Evolutionary conservation across 441 rosid genomes (phyloP), one percentile per base, ranked within the genome.

Genomic region (Adansonia madagascariensis): DNA sequence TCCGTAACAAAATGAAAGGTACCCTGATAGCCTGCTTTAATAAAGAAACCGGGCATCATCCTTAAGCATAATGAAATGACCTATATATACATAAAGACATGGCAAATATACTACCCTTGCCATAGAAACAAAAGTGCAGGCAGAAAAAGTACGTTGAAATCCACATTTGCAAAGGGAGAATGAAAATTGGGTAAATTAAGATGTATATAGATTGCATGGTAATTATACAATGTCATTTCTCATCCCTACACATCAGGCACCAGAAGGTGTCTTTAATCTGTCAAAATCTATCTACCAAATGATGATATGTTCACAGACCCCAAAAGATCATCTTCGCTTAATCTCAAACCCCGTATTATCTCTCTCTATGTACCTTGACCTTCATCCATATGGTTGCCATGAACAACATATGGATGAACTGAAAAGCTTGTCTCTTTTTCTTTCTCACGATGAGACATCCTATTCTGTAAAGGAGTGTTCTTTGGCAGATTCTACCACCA

Each of bases 401-500:
- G 55, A 64, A 73, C 74, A 53, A 77, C 55, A 61, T 53, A 82
- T 49, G 67, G 50, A 75, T 10, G 73, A 59, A 71, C 70, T 53
- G 70, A 31, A 79, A 76, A 70, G 35, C 53, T 59, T 73, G 69
- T 8, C 15, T 55, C 61, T 39, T 52, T 20, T 55, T 35, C 50
- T 27, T 35, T 17, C 43, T 31, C 50, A 71, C 76, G 50, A 56
- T 12, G 76, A 76, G 63, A 22, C 75, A 56, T 18, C 44, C 78
- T 85, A 89, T 59, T 91, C 92, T 0, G 86, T 81, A 1, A 86
- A 75, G 31, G 88, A 86, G n/a, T 82, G 83, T 80, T 91, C 90
- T 77, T 75, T 86, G 49, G 88, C 80, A 39, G 89, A 70, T 81
- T 91, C 92, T 3, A 85, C 69, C 65, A 81, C 84, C 76, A 92